phyloP scores from a whole-genome alignment of 768 basidiomycete species.

The Pulveroboletus sp. region DNA sequence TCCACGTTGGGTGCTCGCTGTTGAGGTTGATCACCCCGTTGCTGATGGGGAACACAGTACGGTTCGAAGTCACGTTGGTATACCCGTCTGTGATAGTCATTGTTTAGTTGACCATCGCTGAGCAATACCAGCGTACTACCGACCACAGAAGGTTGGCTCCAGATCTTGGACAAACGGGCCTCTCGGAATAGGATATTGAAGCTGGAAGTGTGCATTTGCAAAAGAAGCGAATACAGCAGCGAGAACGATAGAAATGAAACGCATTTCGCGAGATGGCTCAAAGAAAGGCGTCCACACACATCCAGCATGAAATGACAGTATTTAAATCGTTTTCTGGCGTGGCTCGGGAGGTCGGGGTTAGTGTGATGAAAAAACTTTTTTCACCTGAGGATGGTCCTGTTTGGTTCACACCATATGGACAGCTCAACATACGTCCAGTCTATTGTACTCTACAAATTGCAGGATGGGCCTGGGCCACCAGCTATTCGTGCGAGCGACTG shows the following conservation, averaged over 20 bases:
- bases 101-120: background rate
- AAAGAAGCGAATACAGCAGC: conserved; percentile 36
- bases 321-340: conserved; percentile 13
- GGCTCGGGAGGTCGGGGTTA: background rate
- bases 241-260: conserved; percentile 31
- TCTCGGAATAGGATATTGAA: conserved; percentile 69
- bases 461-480: background rate
- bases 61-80: conserved; percentile 41
- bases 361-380: conserved; percentile 12
- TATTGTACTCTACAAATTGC: background rate
- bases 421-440: background rate
- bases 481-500: background rate
- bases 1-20: conserved; percentile 63
- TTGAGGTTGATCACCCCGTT: conserved; percentile 57
- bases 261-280: conserved; percentile 26
- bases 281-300: background rate
- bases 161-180: conserved; percentile 59
- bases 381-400: conserved; percentile 20
- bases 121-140: conserved; percentile 11
- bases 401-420: conserved; percentile 2
- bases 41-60: conserved; percentile 65
- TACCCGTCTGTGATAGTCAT: conserved; percentile 54
- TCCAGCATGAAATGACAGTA: background rate
- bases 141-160: conserved; percentile 68
- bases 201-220: conserved; percentile 72